Evolutionary conservation across 805 yeast genomes (phyloP).

Genomic region (Ogataea methylovora): DNA sequence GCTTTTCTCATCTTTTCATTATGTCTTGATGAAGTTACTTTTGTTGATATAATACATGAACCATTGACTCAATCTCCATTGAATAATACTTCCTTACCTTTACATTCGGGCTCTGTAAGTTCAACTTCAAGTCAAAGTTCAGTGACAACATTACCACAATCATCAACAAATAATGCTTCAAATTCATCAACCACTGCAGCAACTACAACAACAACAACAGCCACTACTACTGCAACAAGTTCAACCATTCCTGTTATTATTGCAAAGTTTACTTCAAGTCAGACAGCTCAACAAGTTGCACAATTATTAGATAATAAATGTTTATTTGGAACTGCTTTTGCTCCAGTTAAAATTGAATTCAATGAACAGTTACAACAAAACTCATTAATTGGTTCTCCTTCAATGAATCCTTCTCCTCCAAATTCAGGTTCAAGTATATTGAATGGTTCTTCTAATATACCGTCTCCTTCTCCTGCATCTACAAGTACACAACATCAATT

Average conservation of each 20-base stretch:
- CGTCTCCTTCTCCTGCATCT: background rate
- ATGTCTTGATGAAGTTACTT: conserved; percentile 49
- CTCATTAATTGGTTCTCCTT: background rate
- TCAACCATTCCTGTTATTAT: conserved; percentile 27
- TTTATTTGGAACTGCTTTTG: conserved; percentile 44
- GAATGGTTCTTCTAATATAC: conserved; percentile 6
- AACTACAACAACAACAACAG: too few relatives aligned
- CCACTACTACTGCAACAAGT: background rate
- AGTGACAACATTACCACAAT: conserved; percentile 6
- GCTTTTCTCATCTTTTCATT: conserved; percentile 60
- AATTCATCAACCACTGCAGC: too few relatives aligned
- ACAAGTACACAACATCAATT: too few relatives aligned
- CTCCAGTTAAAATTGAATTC: conserved; percentile 32
- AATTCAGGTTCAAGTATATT: conserved; percentile 6
- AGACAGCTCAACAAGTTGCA: conserved; percentile 34
- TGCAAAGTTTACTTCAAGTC: conserved; percentile 38
- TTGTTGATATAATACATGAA: conserved; percentile 29
- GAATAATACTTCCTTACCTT: conserved; percentile 5
- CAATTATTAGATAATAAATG: conserved; percentile 33
- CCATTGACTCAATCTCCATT: too few relatives aligned
- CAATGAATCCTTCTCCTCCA: conserved; percentile 1
- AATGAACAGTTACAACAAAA: conserved; percentile 26
- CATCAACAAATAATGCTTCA: too few relatives aligned
- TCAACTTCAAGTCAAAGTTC: conserved; percentile 11
- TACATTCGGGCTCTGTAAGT: conserved; percentile 5